These are phyloP conservation scores for Lentinus brumalis DNA, from an alignment of 768 basidiomycete genomes.

Conservation along the genomic window DNA sequence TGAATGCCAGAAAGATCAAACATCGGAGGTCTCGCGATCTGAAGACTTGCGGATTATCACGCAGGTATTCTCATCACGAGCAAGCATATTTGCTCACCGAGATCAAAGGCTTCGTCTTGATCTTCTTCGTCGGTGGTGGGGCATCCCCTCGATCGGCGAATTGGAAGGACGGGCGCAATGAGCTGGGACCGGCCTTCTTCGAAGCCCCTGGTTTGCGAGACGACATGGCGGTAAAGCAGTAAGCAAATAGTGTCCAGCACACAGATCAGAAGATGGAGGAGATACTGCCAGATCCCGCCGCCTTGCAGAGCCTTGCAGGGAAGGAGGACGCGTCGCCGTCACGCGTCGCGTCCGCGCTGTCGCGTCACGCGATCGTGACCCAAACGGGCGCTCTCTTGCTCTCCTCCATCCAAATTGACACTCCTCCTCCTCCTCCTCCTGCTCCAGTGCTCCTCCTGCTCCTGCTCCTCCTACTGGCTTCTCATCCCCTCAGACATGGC, in stretches of 20 bases:
- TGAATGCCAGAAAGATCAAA: conserved; percentile 22
- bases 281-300: no score
- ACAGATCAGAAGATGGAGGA: no score
- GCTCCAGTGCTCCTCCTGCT: no score
- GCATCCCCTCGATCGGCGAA: conserved; percentile 2
- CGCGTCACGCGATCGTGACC: neutral
- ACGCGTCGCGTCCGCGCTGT: neutral
- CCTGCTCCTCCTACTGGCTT: no score
- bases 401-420: neutral
- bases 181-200: conserved; percentile 1
- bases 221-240: neutral
- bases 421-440: neutral
- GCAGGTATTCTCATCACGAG: neutral
- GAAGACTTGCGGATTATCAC: conserved; percentile 9
- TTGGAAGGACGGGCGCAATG: conserved; percentile 3
- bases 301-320: no score
- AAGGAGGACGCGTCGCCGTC: neutral
- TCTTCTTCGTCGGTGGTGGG: conserved; percentile 27
- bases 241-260: no score
- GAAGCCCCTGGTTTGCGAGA: neutral
- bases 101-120: conserved; percentile 23
- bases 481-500: no score
- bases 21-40: conserved; percentile 24
- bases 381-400: neutral
- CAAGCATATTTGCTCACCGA: conserved; percentile 19